Conservation (phyloP, 2,329 filamentous ascomycete species). For the Fusarium incarnatum region DNA sequence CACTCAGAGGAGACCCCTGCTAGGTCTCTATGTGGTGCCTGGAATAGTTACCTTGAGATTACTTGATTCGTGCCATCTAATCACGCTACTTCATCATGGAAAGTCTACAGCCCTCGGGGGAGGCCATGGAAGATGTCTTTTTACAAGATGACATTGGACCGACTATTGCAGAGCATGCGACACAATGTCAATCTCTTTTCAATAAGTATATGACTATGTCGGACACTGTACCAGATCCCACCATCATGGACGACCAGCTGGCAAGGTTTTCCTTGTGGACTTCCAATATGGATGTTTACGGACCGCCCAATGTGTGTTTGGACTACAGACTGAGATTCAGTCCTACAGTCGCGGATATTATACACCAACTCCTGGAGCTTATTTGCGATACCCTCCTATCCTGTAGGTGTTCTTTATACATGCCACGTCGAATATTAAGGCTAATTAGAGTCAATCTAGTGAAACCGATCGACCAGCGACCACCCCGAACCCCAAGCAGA, state of each 20-base stretch:
- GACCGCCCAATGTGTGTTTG: not conserved
- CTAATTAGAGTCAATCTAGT: not conserved
- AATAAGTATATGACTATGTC: not conserved
- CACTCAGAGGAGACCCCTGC: too few species aligned
- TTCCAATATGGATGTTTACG: conserved; percentile 9
- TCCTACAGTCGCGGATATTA: not conserved
- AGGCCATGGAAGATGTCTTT: not conserved
- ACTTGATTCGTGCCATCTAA: too few species aligned
- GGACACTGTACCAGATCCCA: not conserved
- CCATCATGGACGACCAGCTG: conserved; percentile 1
- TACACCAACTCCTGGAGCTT: not conserved
- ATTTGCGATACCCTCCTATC: not conserved
- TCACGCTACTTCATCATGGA: too few species aligned
- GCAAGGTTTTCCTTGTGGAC: not conserved
- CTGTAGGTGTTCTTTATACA: too few species aligned
- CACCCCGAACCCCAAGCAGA: not conserved
- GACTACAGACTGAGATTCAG: conserved; percentile 3
- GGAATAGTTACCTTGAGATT: too few species aligned
- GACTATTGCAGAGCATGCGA: conserved; percentile 3
- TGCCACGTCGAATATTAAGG: not conserved
- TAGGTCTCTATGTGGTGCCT: too few species aligned
- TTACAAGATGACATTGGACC: not conserved
- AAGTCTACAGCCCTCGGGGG: too few species aligned
- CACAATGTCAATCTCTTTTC: not conserved
- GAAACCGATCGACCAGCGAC: not conserved